Base-by-base conservation (phyloP, 352 stramenopile genomes). In the Phytophthora syringae region DNA sequence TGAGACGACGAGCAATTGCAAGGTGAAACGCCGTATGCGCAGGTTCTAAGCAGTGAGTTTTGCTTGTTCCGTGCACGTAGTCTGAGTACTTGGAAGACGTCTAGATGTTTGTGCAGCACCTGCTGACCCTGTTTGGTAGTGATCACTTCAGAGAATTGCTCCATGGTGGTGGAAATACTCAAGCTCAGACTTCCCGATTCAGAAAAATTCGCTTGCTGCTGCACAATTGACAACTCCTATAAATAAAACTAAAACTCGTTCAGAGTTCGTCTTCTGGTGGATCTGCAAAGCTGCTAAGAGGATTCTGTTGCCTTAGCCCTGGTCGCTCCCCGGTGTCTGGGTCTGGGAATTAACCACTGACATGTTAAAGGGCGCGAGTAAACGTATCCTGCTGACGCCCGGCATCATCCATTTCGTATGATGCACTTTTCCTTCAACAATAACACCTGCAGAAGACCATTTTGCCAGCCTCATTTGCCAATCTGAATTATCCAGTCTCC, bases 381-480 rank as follows among this genome's bases (percentile, higher is more conserved):
- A 39, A 21, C 36, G 1, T 24, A 34, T 22, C 37, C 74, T 7
- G 58, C 77, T 22, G 37, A 64, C 12, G 30, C 5, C 9, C 11
- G 32, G 22, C 42, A 50, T 74, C 9, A 64, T 78, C 2, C 67
- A 77, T 53, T 69, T 56, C 49, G 62, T 82, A n/a, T n/a, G 20
- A 51, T 24, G 24, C 43, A 37, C 6, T 37, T 37, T 37, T 13
- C 13, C 32, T n/a, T n/a, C 32, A 37, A 37, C 7, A 37, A n/a
- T n/a, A n/a, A n/a, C n/a, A n/a, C n/a, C n/a, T n/a, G 4, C 12
- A 13, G 32, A 37, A 37, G 2, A 37, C 13, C 32, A 16, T 37
- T 37, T 37, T 37, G 10, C 1, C 9, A 37, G 32, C 9, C 10
- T 34, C 43, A 37, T 34, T 51, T 12, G 22, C 15, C 22, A 51